Conservation (phyloP, 495 filamentous ascomycete species). For the Penicillium atrosanguineum region DNA sequence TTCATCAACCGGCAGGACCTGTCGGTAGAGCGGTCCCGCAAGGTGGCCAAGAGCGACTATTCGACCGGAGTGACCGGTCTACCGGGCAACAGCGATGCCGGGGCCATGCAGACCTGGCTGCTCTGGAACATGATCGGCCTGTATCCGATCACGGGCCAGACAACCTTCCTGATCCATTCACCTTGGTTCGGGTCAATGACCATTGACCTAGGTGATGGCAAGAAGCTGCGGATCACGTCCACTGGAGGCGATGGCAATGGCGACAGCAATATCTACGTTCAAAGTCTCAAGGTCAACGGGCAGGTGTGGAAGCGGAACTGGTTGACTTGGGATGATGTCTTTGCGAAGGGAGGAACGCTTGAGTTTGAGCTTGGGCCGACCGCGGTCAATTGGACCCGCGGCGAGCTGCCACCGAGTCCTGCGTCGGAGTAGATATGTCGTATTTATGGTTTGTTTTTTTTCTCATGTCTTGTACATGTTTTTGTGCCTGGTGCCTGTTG, state of each 20-base stretch:
- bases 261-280: constrained; percentile 43
- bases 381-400: constrained; percentile 46
- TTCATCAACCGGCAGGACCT: constrained; percentile 61
- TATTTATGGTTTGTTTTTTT: background rate
- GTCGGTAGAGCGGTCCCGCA: constrained; percentile 33
- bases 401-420: constrained; percentile 53
- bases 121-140: constrained; percentile 62
- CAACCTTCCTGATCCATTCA: constrained; percentile 54
- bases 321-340: constrained; percentile 55
- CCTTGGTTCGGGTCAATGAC: constrained; percentile 54
- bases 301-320: constrained; percentile 49
- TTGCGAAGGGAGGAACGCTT: constrained; percentile 51
- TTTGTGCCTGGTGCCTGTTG: background rate
- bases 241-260: constrained; percentile 43
- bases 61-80: constrained; percentile 38
- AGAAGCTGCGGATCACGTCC: constrained; percentile 44
- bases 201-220: constrained; percentile 46
- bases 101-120: constrained; percentile 59
- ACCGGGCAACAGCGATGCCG: constrained; percentile 58
- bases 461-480: background rate
- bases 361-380: constrained; percentile 51
- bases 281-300: constrained; percentile 50
- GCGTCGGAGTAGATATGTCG: constrained; percentile 26
- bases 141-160: constrained; percentile 54
- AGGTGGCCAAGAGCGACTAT: constrained; percentile 41